Evolutionary conservation across 75 land plant species (phyloP).

Genomic region (Pinus taeda): DNA sequence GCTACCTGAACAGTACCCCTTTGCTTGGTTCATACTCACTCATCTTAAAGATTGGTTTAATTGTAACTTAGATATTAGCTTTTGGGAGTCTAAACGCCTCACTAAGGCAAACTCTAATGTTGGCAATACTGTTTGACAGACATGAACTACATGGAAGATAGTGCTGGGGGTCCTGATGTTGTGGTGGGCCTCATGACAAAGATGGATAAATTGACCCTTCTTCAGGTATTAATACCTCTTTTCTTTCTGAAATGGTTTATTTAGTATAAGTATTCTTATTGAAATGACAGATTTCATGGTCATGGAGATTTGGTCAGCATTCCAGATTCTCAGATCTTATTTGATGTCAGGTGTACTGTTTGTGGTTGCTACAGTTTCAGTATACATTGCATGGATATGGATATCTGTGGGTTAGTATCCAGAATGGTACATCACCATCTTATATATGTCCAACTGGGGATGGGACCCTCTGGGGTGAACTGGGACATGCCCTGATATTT

Average conservation of each 20-base stretch:
- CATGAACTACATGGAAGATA: slow-evolving; percentile 90
- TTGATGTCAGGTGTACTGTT: neutral
- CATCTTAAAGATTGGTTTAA: neutral
- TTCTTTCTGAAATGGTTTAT: neutral
- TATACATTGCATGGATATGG: neutral
- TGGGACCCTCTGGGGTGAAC: no score
- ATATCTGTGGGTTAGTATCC: neutral
- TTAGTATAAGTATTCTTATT: neutral
- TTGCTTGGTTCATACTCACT: slow-evolving; percentile 59
- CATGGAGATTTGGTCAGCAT: neutral
- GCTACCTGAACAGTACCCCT: slow-evolving; percentile 88
- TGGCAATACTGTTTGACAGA: slow-evolving; percentile 34
- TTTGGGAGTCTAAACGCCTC: neutral
- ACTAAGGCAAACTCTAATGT: neutral
- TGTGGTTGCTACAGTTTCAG: no score
- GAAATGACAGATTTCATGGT: neutral
- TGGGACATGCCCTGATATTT: no score
- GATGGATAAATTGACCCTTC: slow-evolving; percentile 85
- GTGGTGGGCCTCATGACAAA: slow-evolving; percentile 77
- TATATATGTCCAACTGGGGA: no score
- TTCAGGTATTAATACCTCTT: slow-evolving; percentile 58
- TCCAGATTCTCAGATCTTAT: neutral
- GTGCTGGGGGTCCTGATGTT: slow-evolving; percentile 98
- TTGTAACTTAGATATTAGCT: neutral
- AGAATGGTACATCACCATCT: no score